Percentiles rank a stretch among this genome's conserved stretches.
Conservation (phyloP, 768 basidiomycete species). For the Pisolithus microcarpus region DNA sequence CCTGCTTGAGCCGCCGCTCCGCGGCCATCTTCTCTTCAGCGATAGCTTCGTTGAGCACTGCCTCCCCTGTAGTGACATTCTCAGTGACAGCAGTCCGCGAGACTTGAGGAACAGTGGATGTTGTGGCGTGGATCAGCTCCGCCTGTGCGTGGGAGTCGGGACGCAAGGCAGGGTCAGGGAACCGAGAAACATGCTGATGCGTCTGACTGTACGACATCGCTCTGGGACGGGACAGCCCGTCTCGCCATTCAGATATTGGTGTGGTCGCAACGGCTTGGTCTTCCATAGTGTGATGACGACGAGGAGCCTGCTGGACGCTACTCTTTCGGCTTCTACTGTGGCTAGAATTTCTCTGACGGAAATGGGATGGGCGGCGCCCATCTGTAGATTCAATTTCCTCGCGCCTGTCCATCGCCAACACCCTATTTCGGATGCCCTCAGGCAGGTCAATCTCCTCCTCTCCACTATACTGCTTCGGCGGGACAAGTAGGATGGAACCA, state of each 20-base stretch:
- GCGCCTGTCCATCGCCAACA: constrained; percentile 37
- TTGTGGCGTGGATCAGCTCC: constrained; percentile 26
- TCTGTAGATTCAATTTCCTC: constrained; percentile 39
- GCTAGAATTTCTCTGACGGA: constrained; percentile 33
- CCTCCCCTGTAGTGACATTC: constrained; percentile 48
- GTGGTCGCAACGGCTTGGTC: constrained; percentile 1
- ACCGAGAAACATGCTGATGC: not conserved
- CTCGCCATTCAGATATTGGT: not conserved
- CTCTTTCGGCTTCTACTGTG: constrained; percentile 4
- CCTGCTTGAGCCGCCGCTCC: constrained; percentile 45
- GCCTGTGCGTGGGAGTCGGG: constrained; percentile 42
- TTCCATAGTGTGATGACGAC: constrained; percentile 1
- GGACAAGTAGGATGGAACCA: not conserved
- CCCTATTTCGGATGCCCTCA: constrained; percentile 40
- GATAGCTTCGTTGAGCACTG: constrained; percentile 60
- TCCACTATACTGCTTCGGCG: constrained; percentile 25
- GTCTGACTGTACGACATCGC: constrained; percentile 4
- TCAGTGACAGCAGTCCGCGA: constrained; percentile 9
- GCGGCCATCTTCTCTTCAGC: constrained; percentile 61
- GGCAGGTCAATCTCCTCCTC: constrained; percentile 62
- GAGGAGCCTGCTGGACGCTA: not conserved
- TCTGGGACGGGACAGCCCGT: constrained; percentile 1
- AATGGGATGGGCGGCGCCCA: constrained; percentile 35
- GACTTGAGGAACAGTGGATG: constrained; percentile 9
- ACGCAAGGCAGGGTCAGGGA: constrained; percentile 27